Evolutionary conservation across 2,329 filamentous ascomycete species (phyloP).

Genomic region (Colletotrichum somersetense): DNA sequence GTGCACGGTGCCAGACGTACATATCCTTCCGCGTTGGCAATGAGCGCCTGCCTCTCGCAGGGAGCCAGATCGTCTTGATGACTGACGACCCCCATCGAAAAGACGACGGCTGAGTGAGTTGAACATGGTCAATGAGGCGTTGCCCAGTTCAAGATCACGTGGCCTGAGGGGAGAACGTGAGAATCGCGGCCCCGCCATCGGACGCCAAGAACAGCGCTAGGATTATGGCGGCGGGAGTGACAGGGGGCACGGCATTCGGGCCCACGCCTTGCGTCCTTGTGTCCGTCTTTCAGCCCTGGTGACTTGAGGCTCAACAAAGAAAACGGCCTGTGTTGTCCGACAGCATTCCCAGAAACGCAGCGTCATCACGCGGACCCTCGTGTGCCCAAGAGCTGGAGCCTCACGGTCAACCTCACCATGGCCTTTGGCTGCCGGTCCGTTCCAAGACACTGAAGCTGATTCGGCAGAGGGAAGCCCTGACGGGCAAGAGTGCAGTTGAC

Average conservation of each 20-base stretch:
- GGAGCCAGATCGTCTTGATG: too few relatives aligned
- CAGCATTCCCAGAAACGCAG: neutral
- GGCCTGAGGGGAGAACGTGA: neutral
- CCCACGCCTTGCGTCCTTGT: neutral
- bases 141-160: neutral
- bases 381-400: conserved; percentile 54
- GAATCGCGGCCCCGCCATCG: neutral
- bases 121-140: neutral
- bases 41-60: neutral
- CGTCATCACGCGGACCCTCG: conserved; percentile 44
- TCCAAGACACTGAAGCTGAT: conserved; percentile 60
- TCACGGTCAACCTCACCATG: conserved; percentile 57
- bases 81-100: too few relatives aligned
- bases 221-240: conserved; percentile 11
- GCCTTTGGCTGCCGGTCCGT: conserved; percentile 58
- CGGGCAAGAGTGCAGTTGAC: too few relatives aligned
- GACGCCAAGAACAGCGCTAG: conserved; percentile 8
- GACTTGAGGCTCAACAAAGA: neutral
- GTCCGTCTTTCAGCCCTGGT: neutral
- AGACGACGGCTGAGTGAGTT: neutral
- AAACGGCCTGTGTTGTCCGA: too few relatives aligned
- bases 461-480: conserved; percentile 59
- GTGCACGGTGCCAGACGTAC: too few relatives aligned
- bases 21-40: neutral
- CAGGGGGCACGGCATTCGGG: conserved; percentile 3